A percentile compares a stretch with the other conserved stretches of the same genome.
Evolutionary conservation across 1,139 yeast species (phyloP).

Genomic region (Zygoascus hellenicus): DNA sequence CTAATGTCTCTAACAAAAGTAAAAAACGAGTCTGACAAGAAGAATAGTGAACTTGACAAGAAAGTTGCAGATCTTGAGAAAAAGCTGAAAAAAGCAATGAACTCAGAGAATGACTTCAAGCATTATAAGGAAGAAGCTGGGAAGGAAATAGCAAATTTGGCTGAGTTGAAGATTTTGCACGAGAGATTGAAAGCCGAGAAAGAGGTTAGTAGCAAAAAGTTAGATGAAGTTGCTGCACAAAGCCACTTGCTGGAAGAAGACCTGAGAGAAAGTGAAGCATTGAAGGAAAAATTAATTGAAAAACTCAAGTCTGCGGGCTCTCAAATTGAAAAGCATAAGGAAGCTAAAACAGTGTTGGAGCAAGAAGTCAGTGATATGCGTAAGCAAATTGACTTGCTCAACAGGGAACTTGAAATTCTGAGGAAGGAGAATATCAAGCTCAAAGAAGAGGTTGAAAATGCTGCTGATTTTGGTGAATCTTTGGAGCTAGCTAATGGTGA

Average conservation of each 20-base stretch:
- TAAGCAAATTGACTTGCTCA: conserved; percentile 1
- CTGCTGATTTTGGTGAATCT: background rate
- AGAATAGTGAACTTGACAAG: conserved; percentile 32
- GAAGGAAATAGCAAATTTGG: conserved; percentile 14
- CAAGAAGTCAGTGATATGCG: conserved; percentile 3
- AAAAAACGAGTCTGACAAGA: conserved; percentile 48
- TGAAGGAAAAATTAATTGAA: conserved; percentile 29
- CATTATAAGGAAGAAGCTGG: conserved; percentile 14
- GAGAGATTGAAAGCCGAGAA: conserved; percentile 15
- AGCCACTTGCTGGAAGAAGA: conserved; percentile 21
- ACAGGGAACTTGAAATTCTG: background rate
- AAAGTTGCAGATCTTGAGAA: conserved; percentile 23
- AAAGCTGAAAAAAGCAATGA: conserved; percentile 18
- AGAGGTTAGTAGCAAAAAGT: conserved; percentile 7
- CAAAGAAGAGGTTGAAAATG: conserved; percentile 3
- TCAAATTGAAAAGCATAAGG: conserved; percentile 25
- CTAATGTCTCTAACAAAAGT: conserved; percentile 59
- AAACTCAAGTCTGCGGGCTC: conserved; percentile 31
- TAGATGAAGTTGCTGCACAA: conserved; percentile 12
- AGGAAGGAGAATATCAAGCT: background rate
- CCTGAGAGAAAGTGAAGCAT: conserved; percentile 24
- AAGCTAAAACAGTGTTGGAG: conserved; percentile 6
- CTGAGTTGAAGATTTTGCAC: conserved; percentile 17
- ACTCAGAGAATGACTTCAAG: conserved; percentile 16
- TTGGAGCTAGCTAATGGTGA: too few relatives aligned